Base-by-base conservation (phyloP, 345 rosid genomes). In the Ceriops zippeliana region DNA sequence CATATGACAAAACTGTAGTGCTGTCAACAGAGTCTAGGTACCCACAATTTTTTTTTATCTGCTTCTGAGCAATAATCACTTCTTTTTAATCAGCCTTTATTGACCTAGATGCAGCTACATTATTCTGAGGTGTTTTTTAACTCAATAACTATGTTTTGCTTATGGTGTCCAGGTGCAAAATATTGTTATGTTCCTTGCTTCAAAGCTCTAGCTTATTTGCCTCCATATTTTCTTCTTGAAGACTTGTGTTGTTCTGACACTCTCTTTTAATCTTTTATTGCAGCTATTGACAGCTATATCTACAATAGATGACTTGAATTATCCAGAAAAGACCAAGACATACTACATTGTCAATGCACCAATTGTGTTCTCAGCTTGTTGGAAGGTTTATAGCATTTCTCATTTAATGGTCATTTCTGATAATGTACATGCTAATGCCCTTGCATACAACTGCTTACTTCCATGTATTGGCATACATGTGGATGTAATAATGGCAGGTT, bases 291-390 rank as follows among this genome's bases (percentile, higher is more conserved):
- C 97, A 53, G 76, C 80, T 70, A 86, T 91, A 82, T 81, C 97
- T 1, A 87, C 90, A 27, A 79, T 93, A 51, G 97, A 93, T 76
- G 98, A 93, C 76, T 79, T 89, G 80, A 93, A 93, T 84, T 93
- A 93, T 73, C 99, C 99, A 5, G 97, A 93, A 84, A 93, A 89
- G 86, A 89, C 99, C 13, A 78, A 86, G 65, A 84, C 89, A 0
- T 93, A 93, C 72, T 93, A 85, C 74, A 84, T 91, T 64, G 97
- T 83, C 57, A 95, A 95, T 59, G 96, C 71, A 53, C 99, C 97
- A 20, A 89, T 88, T 69, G 81, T 95, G 79, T 95, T 95, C 76
- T 89, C 97, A 3, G 95, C 97, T 28, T 88, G 96, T 76, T 95
- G 96, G 96, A 95, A 89, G 90, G 95, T 86, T 59, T 66, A 24